Percentiles rank a stretch among this genome's conserved stretches.
Evolutionary conservation across 352 stramenopile genomes (phyloP).

Genomic region (Hyaloperonospora brassicae): DNA sequence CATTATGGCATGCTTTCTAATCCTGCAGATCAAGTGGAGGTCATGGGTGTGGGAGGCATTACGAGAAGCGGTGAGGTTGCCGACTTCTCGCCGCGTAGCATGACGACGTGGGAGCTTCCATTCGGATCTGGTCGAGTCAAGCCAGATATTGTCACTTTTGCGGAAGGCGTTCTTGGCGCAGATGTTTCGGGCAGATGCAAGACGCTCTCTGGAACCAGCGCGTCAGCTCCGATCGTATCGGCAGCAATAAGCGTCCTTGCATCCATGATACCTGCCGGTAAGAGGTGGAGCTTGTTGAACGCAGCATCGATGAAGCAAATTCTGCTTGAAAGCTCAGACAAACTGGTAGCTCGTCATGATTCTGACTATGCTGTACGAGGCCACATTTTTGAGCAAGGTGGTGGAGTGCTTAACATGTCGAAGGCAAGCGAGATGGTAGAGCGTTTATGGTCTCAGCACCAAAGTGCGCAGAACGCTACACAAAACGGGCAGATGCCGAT

Average conservation of each 20-base stretch:
- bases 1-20: conserved; percentile 82
- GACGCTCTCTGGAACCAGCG: conserved; percentile 71
- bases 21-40: conserved; percentile 76
- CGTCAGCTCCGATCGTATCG: conserved; percentile 76
- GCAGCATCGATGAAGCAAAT: conserved; percentile 68
- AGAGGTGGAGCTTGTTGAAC: conserved; percentile 52
- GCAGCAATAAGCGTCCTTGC: conserved; percentile 68
- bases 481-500: conserved; percentile 3
- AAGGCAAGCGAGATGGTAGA: conserved; percentile 41
- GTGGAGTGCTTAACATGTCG: conserved; percentile 62
- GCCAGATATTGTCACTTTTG: conserved; percentile 69
- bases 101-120: conserved; percentile 81
- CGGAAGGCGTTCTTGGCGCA: conserved; percentile 57
- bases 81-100: conserved; percentile 73
- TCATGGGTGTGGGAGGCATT: conserved; percentile 77
- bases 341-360: conserved; percentile 28
- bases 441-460: conserved; percentile 30
- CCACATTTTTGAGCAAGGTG: conserved; percentile 83
- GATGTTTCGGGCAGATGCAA: conserved; percentile 47
- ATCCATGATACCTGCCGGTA: conserved; percentile 50
- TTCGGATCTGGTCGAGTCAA: conserved; percentile 82
- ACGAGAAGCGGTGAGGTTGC: conserved; percentile 49
- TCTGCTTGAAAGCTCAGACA: conserved; percentile 46
- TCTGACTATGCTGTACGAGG: conserved; percentile 46
- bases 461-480: conserved; percentile 16